Evolutionary conservation across 345 rosid species (phyloP), one percentile per base, ranked within the genome.

Genomic region (Barbarea vulgaris): DNA sequence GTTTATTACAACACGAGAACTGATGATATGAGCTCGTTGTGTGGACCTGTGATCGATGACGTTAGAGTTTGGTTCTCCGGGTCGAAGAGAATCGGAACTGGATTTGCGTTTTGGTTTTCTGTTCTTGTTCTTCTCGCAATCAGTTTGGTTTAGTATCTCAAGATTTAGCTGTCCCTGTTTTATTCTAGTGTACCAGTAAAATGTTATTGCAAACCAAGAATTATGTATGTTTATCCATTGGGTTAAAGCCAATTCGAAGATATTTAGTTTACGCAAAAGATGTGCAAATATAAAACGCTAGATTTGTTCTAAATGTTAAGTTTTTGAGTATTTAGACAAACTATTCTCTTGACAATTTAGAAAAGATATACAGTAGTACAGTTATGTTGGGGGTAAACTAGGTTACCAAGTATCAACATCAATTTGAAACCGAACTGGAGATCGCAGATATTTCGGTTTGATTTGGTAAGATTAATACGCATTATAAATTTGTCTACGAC

Each of bases 21-120:
- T 0, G 97, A 95, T 61, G 99, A 92, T 77, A 87, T 89, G 99
- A 92, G 97, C 85, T 95, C 99, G 3, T 72, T 95, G 21, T 95
- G 99, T 11, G 99, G 99, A 58, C 99, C 99, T 2, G 99, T 95
- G 70, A 84, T 95, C 61, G 99, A 95, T n/a, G 89, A 92, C 51
- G 84, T 95, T 10, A 79, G 87, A 69, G 97, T 95, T 11, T 90
- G 97, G 97, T 86, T 82, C 74, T 84, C 97, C 0, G 81, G 80
- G 27, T 82, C 88, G 5, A 17, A 74, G 15, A 84, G 62, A 34
- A n/a, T 70, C n/a, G 77, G 78, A 5, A 77, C 81, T 10, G 77
- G 82, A 17, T 37, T 85, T 5, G 85, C 80, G 48, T 27, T 83
- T 39, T 78, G 63, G 27, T 18, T 83, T 47, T 83, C 74, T 82